phyloP scores from a whole-genome alignment of 306 rosid species.

The Lathyrus oleraceus region DNA sequence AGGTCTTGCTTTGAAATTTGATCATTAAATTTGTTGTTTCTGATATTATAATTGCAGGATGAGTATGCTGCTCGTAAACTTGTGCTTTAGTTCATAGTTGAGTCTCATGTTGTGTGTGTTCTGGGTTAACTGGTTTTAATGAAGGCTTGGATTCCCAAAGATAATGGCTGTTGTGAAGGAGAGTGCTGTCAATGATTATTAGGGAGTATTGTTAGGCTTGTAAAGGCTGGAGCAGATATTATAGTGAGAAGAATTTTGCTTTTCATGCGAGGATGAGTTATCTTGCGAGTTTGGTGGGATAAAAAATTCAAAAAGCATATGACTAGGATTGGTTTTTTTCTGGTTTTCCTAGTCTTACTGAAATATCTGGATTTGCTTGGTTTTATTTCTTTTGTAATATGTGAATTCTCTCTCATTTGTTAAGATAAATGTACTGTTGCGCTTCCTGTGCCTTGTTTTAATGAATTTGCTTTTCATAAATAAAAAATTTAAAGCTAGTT shows the following conservation, averaged over 20 bases:
- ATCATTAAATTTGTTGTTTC: background rate
- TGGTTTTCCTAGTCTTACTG: background rate
- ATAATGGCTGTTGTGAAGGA: background rate
- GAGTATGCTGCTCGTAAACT: background rate
- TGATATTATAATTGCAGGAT: background rate
- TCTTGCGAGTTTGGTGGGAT: background rate
- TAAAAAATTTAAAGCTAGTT: background rate
- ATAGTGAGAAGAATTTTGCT: background rate
- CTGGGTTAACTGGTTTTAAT: background rate
- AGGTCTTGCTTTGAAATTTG: background rate
- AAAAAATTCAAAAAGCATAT: background rate
- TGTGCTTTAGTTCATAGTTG: background rate
- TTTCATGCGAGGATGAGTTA: background rate
- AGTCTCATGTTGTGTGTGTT: background rate
- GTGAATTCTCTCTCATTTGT: background rate
- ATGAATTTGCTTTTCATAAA: background rate
- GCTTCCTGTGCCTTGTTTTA: background rate
- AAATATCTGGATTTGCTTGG: background rate
- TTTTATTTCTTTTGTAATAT: background rate
- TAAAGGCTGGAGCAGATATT: background rate
- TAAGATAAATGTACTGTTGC: background rate
- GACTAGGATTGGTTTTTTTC: background rate
- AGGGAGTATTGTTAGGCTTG: background rate
- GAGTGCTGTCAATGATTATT: background rate
- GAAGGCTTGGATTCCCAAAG: background rate